phyloP scores from a whole-genome alignment of 768 basidiomycete genomes.

The Suillus fuscotomentosus region DNA sequence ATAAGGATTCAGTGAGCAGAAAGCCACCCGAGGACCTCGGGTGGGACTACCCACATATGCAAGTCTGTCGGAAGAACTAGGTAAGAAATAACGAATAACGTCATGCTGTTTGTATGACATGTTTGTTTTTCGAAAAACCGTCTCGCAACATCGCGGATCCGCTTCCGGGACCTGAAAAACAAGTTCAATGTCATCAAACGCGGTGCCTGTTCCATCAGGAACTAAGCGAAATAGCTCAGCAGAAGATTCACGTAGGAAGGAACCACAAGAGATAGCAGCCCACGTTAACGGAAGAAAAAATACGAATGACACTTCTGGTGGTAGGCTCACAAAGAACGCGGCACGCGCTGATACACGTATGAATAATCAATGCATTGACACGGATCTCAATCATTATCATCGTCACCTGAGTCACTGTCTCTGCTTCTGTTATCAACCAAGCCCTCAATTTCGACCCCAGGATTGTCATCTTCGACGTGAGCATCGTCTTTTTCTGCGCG shows the following conservation, averaged over 20 bases:
- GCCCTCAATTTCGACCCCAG: conserved; percentile 68
- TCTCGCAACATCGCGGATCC: background rate
- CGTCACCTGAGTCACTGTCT: conserved; percentile 26
- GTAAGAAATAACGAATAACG: background rate
- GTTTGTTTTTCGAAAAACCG: background rate
- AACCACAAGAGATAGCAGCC: background rate
- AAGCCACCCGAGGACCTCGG: background rate
- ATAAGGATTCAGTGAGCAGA: background rate
- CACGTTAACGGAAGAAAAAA: background rate
- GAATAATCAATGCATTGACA: background rate
- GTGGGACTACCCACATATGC: background rate
- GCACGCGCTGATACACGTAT: background rate
- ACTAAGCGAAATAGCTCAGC: background rate
- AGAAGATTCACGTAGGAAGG: background rate
- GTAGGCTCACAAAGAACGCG: background rate
- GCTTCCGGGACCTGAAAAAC: background rate
- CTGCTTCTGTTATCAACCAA: conserved; percentile 30
- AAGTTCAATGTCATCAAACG: background rate
- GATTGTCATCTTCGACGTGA: conserved; percentile 42
- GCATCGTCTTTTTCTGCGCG: conserved; percentile 53
- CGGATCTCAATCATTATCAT: conserved; percentile 15
- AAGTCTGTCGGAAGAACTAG: background rate
- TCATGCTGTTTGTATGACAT: background rate
- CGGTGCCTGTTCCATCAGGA: background rate
- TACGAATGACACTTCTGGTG: background rate